Evolutionary conservation across 2,329 filamentous ascomycete genomes (phyloP).

Genomic region (Cadophora sp.): DNA sequence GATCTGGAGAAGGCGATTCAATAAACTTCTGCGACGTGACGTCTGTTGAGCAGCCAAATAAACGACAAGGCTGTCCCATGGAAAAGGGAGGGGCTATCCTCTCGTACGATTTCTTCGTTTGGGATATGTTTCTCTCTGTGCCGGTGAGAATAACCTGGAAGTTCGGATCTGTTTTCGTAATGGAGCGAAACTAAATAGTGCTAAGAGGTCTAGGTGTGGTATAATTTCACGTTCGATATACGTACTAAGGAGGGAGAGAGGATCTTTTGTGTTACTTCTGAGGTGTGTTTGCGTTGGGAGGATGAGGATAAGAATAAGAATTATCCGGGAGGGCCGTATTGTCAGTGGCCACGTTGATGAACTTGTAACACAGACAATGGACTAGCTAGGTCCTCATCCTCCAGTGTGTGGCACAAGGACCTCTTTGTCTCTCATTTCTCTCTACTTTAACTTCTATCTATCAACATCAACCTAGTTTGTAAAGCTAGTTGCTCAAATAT

Average conservation of each 20-base stretch:
- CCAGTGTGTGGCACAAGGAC: too few species aligned
- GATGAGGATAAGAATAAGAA: conserved; percentile 3
- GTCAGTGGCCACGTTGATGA: not conserved
- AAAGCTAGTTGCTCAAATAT: not conserved
- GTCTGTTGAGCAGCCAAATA: conserved; percentile 3
- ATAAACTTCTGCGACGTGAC: not conserved
- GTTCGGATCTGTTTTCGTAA: too few species aligned
- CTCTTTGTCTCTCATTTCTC: too few species aligned
- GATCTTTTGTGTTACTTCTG: not conserved
- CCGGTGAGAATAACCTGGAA: not conserved
- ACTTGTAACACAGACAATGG: too few species aligned
- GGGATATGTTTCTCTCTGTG: conserved; percentile 3
- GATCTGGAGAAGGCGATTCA: not conserved
- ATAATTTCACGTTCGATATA: conserved; percentile 5
- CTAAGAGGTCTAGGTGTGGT: not conserved
- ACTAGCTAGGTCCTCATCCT: too few species aligned
- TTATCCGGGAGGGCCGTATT: not conserved
- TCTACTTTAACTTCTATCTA: too few species aligned
- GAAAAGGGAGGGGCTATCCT: conserved; percentile 2
- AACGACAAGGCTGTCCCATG: not conserved
- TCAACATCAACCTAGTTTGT: too few species aligned
- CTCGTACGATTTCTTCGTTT: not conserved
- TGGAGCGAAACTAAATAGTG: too few species aligned
- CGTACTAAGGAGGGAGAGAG: not conserved
- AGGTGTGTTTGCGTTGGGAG: not conserved